Evolutionary conservation across 2,329 filamentous ascomycete species (phyloP), one percentile per base, ranked within the genome.

Genomic region (Colletotrichum limetticola): DNA sequence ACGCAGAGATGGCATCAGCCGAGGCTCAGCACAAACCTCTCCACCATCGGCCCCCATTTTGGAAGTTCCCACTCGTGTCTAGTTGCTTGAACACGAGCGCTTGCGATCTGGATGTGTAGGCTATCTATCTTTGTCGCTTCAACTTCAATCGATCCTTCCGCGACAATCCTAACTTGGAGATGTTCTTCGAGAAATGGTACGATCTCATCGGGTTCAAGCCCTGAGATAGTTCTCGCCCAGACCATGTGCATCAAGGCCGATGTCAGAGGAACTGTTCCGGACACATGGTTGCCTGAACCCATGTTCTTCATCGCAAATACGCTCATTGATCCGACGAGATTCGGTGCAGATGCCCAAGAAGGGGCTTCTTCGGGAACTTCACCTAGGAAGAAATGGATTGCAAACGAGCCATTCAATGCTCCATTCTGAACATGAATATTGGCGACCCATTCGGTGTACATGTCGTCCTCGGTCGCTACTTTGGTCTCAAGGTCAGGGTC

Each of bases 351-450:
- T 1, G 85, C 78, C 91, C 92, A 94, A 0, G 79, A 77, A 5
- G 75, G 75, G 1, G 84, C 77, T 52, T 90, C 83, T 3, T 78
- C 75, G 0, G 87, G 83, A 1, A 85, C 83, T 2, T 85, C 79
- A 0, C 91, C 93, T 1, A 95, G 79, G 81, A 95, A 95, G 71
- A 95, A 84, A 78, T 92, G 89, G 24, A 96, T 84, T 0, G 75
- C 76, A 66, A 92, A 94, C 0, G 91, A 90, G 1, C 87, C 88
- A 12, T 87, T 84, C 9, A 93, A 80, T 2, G 90, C 89, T 70
- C 89, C 87, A 74, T 91, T 92, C 66, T 86, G 84, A 26, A 91
- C 89, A 19, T 85, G 84, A 57, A 95, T 86, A 77, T 93, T 94
- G 76, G 90, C 90, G 28, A 91, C 86, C 89, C 93, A 96, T 76